Evolutionary conservation across 768 basidiomycete species (phyloP).

Genomic region (Phylloporus rhodoxanthus): DNA sequence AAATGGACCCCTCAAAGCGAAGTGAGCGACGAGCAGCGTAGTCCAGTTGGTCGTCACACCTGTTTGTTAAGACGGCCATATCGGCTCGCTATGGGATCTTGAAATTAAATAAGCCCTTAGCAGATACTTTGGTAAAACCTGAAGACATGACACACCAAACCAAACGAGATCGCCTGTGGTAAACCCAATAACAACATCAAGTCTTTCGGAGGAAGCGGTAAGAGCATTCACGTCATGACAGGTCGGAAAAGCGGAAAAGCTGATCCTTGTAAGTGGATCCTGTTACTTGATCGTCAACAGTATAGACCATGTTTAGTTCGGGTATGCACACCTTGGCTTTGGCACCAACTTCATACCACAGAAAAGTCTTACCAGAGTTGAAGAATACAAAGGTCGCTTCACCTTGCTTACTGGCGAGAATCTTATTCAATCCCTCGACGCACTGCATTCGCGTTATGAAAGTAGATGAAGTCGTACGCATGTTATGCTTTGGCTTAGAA

Average conservation of each 20-base stretch:
- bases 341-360: conserved; percentile 83
- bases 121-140: conserved; percentile 2
- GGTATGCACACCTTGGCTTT: conserved; percentile 64
- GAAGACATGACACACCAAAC: conserved; percentile 58
- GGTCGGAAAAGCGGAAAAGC: conserved; percentile 82
- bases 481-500: conserved; percentile 82
- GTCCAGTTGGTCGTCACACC: conserved; percentile 33
- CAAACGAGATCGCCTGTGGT: conserved; percentile 92
- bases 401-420: conserved; percentile 72
- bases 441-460: conserved; percentile 87
- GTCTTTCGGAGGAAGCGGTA: conserved; percentile 70
- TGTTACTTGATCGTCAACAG: conserved; percentile 29
- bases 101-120: conserved; percentile 4
- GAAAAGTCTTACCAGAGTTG: conserved; percentile 75
- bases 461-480: conserved; percentile 85
- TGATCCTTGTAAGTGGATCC: conserved; percentile 84
- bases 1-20: conserved; percentile 59
- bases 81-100: conserved; percentile 77
- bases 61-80: conserved; percentile 88
- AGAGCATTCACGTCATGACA: conserved; percentile 82
- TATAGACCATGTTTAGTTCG: not conserved
- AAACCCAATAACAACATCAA: conserved; percentile 91
- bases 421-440: conserved; percentile 67
- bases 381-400: conserved; percentile 84
- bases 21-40: conserved; percentile 8